Evolutionary conservation across 176 grass and related monocot species (phyloP).

Genomic region (Oryza glaberrima): DNA sequence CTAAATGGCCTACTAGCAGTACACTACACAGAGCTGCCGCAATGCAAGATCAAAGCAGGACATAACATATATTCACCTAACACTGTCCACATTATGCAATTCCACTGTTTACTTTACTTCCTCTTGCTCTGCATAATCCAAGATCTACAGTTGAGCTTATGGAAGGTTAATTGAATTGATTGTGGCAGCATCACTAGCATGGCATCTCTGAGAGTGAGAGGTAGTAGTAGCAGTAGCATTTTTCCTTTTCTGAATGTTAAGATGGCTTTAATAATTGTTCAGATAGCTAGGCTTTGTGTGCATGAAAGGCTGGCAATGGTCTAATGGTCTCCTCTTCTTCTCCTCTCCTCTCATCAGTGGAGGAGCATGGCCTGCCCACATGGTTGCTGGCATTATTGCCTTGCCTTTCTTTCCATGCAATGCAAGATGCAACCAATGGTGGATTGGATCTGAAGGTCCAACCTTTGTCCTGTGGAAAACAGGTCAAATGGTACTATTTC

Average conservation of each 20-base stretch:
- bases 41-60: not conserved
- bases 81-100: not conserved
- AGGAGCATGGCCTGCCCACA: constrained; percentile 33
- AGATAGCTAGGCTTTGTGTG: not conserved
- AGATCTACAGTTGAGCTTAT: not conserved
- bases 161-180: not conserved
- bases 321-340: not conserved
- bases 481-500: constrained; percentile 41
- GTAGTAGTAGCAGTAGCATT: not conserved
- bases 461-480: constrained; percentile 22
- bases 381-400: constrained; percentile 40
- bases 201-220: constrained; percentile 10
- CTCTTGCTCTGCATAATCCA: not conserved
- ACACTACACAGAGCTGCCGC: not conserved
- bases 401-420: constrained; percentile 19
- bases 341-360: not conserved
- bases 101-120: not conserved
- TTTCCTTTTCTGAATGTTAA: not conserved
- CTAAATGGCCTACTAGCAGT: not conserved
- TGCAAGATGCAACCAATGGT: not conserved
- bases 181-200: not conserved
- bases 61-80: not conserved
- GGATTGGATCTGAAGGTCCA: constrained; percentile 46
- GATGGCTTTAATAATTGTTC: constrained; percentile 5
- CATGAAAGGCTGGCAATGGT: constrained; percentile 5